Evolutionary conservation across 1,284 basidiomycete genomes (phyloP).

Genomic region (Trametes sp.): DNA sequence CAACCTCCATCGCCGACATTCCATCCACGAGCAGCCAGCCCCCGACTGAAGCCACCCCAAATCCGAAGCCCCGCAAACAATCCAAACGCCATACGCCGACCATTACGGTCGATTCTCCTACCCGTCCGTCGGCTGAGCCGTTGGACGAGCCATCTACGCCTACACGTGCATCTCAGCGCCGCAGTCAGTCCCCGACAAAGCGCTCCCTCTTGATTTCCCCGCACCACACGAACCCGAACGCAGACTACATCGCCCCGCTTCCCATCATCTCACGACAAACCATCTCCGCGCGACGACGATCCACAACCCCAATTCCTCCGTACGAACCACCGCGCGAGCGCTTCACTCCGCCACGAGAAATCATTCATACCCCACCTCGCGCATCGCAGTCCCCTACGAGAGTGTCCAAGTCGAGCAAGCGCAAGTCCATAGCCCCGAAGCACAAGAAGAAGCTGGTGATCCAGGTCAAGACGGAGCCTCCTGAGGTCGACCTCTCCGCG

Average conservation of each 20-base stretch:
- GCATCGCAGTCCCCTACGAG: slow-evolving; percentile 23
- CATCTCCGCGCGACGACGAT: slow-evolving; percentile 39
- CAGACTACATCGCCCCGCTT: slow-evolving; percentile 56
- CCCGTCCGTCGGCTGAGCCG: slow-evolving; percentile 30
- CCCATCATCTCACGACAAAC: slow-evolving; percentile 32
- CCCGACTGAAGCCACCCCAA: slow-evolving; percentile 55
- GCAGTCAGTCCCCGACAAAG: slow-evolving; percentile 45
- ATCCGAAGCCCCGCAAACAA: slow-evolving; percentile 68
- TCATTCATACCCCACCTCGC: slow-evolving; percentile 53
- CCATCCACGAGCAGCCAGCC: slow-evolving; percentile 29
- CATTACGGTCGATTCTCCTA: slow-evolving; percentile 41
- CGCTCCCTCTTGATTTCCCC: slow-evolving; percentile 49
- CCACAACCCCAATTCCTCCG: slow-evolving; percentile 58
- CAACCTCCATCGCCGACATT: slow-evolving; percentile 16
- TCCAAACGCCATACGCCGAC: slow-evolving; percentile 41
- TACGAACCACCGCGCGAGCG: slow-evolving; percentile 71
- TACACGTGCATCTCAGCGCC: slow-evolving; percentile 31
- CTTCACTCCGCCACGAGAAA: slow-evolving; percentile 73
- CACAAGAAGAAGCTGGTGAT: slow-evolving; percentile 43
- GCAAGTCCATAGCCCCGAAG: slow-evolving; percentile 41
- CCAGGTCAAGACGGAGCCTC: slow-evolving; percentile 65
- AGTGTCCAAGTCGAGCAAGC: slow-evolving; percentile 47
- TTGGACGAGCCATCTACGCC: slow-evolving; percentile 35
- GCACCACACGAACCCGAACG: slow-evolving; percentile 56
- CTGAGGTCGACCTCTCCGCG: slow-evolving; percentile 63